A percentile compares a stretch with the other conserved stretches of the same genome.
Evolutionary conservation across 495 filamentous ascomycete species (phyloP).

Genomic region (Talaromyces wortmannii): DNA sequence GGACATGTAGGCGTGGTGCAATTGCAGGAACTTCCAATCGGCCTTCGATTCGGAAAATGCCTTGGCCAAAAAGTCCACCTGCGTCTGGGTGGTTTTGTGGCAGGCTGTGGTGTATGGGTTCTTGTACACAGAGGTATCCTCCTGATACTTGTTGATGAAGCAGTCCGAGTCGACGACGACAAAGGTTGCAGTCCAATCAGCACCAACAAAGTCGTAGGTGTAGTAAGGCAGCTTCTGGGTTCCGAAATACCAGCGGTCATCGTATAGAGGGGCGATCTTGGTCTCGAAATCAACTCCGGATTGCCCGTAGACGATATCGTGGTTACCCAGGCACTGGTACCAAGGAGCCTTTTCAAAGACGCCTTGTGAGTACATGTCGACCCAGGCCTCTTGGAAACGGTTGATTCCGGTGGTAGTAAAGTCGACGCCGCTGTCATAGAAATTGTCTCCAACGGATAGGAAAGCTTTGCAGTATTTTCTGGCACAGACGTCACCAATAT

Average conservation of each 20-base stretch:
- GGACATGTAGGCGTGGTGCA: constrained; percentile 15
- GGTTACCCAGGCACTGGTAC: constrained; percentile 15
- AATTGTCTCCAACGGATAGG: constrained; percentile 14
- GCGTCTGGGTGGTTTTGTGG: constrained; percentile 11
- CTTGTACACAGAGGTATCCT: constrained; percentile 11
- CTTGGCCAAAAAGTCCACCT: constrained; percentile 12
- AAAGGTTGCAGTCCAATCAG: constrained; percentile 13
- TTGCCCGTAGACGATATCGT: constrained; percentile 12
- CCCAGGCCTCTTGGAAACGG: constrained; percentile 14
- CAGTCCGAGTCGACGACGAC: constrained; percentile 15
- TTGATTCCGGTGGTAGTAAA: constrained; percentile 12
- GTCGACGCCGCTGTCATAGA: constrained; percentile 15
- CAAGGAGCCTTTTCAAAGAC: constrained; percentile 10
- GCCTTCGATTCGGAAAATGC: constrained; percentile 10
- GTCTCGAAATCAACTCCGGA: constrained; percentile 15
- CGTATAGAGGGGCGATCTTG: constrained; percentile 10
- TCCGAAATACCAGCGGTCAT: constrained; percentile 15
- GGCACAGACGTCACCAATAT: constrained; percentile 11
- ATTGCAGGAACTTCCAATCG: constrained; percentile 17
- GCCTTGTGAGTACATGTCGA: constrained; percentile 11
- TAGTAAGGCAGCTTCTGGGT: constrained; percentile 12
- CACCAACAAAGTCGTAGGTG: constrained; percentile 13
- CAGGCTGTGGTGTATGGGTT: constrained; percentile 11
- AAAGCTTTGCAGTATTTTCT: constrained; percentile 13
- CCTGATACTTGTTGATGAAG: constrained; percentile 15